Evolutionary conservation across 176 grass and related monocot genomes (phyloP).

Genomic region (Raddia distichophylla): DNA sequence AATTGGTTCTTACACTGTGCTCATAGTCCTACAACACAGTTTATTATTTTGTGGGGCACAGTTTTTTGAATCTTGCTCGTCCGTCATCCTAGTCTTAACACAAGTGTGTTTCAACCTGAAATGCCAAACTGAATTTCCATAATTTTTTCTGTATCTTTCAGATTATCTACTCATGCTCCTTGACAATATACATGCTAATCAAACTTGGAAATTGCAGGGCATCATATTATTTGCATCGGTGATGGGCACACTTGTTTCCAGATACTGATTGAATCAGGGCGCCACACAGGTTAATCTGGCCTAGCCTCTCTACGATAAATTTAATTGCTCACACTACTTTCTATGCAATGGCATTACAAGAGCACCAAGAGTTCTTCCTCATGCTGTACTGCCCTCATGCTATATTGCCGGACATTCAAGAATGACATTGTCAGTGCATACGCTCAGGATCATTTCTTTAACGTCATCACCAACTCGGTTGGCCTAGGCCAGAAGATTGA

Average conservation of each 20-base stretch:
- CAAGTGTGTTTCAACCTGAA: background rate
- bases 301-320: background rate
- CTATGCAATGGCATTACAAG: slow-evolving; percentile 32
- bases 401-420: slow-evolving; percentile 87
- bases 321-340: background rate
- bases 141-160: background rate
- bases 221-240: slow-evolving; percentile 93
- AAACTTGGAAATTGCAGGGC: slow-evolving; percentile 47
- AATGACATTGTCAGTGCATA: slow-evolving; percentile 90
- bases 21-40: too few relatives aligned
- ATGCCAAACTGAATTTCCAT: background rate
- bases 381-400: slow-evolving; percentile 33
- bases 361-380: slow-evolving; percentile 69
- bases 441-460: slow-evolving; percentile 94
- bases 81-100: background rate
- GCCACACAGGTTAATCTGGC: slow-evolving; percentile 49
- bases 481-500: slow-evolving; percentile 42
- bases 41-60: background rate
- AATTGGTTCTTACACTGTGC: too few relatives aligned
- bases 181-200: background rate
- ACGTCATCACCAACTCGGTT: slow-evolving; percentile 94
- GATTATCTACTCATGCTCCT: background rate
- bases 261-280: slow-evolving; percentile 83
- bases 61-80: background rate
- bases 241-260: slow-evolving; percentile 88